Evolutionary conservation across 2,329 filamentous ascomycete genomes (phyloP), one percentile per base, ranked within the genome.

Genomic region (Colletotrichum spinosum): DNA sequence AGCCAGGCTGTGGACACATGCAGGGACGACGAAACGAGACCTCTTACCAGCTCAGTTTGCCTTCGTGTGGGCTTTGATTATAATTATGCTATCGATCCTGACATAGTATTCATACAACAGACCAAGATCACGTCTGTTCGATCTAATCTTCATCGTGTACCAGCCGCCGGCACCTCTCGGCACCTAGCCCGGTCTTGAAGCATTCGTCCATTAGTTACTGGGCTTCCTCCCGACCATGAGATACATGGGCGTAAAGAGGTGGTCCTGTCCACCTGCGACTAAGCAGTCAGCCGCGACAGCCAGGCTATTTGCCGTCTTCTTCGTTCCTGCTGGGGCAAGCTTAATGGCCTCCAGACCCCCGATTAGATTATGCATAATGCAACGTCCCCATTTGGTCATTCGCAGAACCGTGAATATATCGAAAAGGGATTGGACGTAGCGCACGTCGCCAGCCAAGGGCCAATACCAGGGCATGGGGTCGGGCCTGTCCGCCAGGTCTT

Each of bases 171-270:
- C 25, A 25, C 25, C 25, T 25, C 25, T 25, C 25, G 25, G 4
- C 25, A 25, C 25, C 25, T 4, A 5, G 25, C 25, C 3, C 25
- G 25, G 25, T 25, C 25, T 25, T 25, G 25, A 25, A 5, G 25
- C 25, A 25, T 25, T 25, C 25, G 25, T 25, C 4, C 12, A 9
- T 45, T 51, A 65, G 34, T 67, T 65, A 60, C 54, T 51, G 17
- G 95, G 93, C 86, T 97, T 97, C 80, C 92, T 89, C 67, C 89
- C 95, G 65, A 97, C 88, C 93, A 97, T 97, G 75, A 98, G 84
- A 82, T 97, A 97, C 95, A 98, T 98, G 61, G 95, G 95, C 2
- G 95, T 98, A 81, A 98, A 98, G n/a, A 98, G 86, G 78, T 97
- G 92, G 82, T 94, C 86, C 77, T 89, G 88, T 41, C 90, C 95